Evolutionary conservation across 805 yeast genomes (phyloP), one percentile per base, ranked within the genome.

Genomic region (Starmerella kuoi): DNA sequence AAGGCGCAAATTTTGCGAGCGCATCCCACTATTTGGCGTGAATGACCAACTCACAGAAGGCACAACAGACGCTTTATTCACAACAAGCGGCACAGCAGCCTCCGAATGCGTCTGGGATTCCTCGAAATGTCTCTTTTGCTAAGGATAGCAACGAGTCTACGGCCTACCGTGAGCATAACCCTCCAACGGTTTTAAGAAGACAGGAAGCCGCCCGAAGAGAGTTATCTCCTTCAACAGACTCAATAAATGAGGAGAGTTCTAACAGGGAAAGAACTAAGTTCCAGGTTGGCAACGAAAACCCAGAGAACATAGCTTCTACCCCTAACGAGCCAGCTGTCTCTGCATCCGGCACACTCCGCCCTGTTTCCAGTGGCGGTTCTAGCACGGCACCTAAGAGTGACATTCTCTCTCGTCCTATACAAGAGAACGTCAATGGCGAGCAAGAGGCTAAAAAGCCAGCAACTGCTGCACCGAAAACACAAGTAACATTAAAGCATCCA

Each of bases 111-210:
- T 5, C 38, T 11, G 27, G 37, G 8, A 21, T 22, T 20, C 38
- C 48, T 12, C 47, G 45, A 15, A 40, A 46, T 28, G 57, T 54
- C 31, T 52, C 55, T 20, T 54, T 54, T 26, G 47, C 50, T 17
- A 30, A 28, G 17, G 47, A 43, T 15, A 41, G 48, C 31, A 46
- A 32, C 34, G 53, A 42, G 20, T 46, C 51, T 30, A 44, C 49
- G 14, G 58, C 58, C 12, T 51, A 54, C 43, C 50, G 50, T 18
- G 58, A 53, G 35, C 58, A 54, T 34, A 53, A 53, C 31, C 58
- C 58, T 27, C 58, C 58, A 4, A 43, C 56, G 4, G 46, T 54
- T 18, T 44, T 54, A 24, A 46, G 58, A 20, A 46, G 47, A 24
- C 47, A 42, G 27, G 51, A 46, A 32, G 54, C 56, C 3, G 50